Evolutionary conservation across 306 rosid species (phyloP).

Genomic region (Fragaria iinumae): DNA sequence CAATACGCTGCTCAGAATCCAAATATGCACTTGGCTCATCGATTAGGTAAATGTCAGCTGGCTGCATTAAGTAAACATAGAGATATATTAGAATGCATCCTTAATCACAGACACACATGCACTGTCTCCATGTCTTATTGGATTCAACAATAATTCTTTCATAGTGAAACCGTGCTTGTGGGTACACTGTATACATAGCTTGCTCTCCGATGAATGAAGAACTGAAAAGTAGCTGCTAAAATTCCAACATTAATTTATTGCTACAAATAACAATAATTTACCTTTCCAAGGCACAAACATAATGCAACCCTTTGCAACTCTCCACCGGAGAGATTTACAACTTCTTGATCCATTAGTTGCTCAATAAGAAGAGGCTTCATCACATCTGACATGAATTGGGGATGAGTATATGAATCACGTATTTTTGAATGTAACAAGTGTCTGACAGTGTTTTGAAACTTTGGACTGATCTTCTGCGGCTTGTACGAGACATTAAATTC

Average conservation of each 20-base stretch:
- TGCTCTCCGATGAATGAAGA: too few relatives aligned
- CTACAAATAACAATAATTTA: slow-evolving; percentile 24
- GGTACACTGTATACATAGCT: background rate
- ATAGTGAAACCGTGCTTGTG: background rate
- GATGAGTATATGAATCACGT: slow-evolving; percentile 85
- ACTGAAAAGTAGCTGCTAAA: background rate
- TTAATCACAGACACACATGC: background rate
- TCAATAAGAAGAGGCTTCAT: slow-evolving; percentile 99
- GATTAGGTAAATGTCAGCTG: slow-evolving; percentile 92
- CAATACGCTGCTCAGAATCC: slow-evolving; percentile 96
- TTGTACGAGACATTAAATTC: slow-evolving; percentile 98
- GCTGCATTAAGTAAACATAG: slow-evolving; percentile 52
- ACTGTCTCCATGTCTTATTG: background rate
- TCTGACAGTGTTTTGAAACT: slow-evolving; percentile 72
- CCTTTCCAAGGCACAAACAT: slow-evolving; percentile 97
- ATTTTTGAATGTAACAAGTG: slow-evolving; percentile 77
- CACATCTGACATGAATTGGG: slow-evolving; percentile 93
- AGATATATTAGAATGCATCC: slow-evolving; percentile 11
- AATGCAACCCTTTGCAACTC: slow-evolving; percentile 98
- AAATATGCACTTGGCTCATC: slow-evolving; percentile 99
- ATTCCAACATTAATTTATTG: background rate
- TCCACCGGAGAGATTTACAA: slow-evolving; percentile 96
- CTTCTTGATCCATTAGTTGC: slow-evolving; percentile 97
- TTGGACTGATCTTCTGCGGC: slow-evolving; percentile 97
- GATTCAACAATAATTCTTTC: background rate